Evolutionary conservation across 768 basidiomycete genomes (phyloP).

Genomic region (Rhodotorula kratochvilovae): DNA sequence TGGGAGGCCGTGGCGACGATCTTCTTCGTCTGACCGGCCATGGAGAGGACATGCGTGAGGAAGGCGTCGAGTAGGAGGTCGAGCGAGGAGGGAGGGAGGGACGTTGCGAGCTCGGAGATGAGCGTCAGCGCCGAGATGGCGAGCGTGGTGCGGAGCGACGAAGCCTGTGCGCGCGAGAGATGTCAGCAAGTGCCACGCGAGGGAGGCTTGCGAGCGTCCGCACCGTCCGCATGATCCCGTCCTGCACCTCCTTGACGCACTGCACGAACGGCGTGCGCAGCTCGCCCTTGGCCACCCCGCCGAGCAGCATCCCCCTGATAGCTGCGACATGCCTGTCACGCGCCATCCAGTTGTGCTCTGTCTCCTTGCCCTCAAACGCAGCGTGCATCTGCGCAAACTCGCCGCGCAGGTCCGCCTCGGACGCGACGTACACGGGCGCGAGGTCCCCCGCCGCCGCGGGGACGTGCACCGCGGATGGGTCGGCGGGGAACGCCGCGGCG

Average conservation of each 20-base stretch:
- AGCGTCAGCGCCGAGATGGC: constrained; percentile 70
- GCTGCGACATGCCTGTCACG: constrained; percentile 56
- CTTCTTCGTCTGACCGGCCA: constrained; percentile 90
- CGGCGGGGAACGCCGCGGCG: constrained; percentile 25
- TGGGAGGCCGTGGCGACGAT: constrained; percentile 83
- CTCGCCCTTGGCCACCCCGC: constrained; percentile 71
- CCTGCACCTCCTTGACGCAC: constrained; percentile 72
- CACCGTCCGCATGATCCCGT: constrained; percentile 79
- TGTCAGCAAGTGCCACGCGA: too few relatives aligned
- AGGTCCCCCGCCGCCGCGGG: not conserved
- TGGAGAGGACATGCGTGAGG: constrained; percentile 69
- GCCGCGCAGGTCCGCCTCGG: constrained; percentile 72
- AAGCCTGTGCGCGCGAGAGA: constrained; percentile 55
- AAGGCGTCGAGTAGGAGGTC: constrained; percentile 77
- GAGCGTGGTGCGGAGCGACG: constrained; percentile 86
- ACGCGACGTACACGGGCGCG: constrained; percentile 59
- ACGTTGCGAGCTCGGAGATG: constrained; percentile 65
- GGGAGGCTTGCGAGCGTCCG: too few relatives aligned
- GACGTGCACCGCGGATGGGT: constrained; percentile 7
- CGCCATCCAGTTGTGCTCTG: constrained; percentile 87
- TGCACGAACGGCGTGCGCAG: constrained; percentile 70
- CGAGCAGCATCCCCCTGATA: constrained; percentile 53
- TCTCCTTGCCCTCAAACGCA: constrained; percentile 88
- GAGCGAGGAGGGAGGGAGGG: constrained; percentile 58
- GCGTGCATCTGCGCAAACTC: constrained; percentile 77